Conservation (phyloP, 106 monocot genomes). For the Acanthochlamys bracteata region DNA sequence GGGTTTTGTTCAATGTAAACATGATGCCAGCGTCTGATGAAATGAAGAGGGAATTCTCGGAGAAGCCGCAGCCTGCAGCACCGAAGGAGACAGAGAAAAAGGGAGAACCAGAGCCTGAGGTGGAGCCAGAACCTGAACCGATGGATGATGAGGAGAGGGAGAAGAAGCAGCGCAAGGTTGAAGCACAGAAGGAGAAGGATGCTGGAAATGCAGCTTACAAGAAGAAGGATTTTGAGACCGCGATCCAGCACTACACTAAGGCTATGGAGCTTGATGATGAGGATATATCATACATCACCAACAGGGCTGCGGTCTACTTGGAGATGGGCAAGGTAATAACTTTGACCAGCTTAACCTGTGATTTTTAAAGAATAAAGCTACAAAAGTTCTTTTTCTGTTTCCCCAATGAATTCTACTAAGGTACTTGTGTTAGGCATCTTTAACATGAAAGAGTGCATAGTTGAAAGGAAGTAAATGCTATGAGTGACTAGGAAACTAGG, state of each 20-base stretch:
- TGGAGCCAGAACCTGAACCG: conserved; percentile 34
- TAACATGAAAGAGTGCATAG: no score
- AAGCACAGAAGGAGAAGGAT: conserved; percentile 90
- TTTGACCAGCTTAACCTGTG: not conserved
- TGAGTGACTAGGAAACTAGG: no score
- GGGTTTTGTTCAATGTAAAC: conserved; percentile 75
- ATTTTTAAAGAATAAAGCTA: no score
- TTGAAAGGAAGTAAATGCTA: no score
- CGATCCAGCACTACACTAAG: conserved; percentile 64
- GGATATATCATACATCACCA: conserved; percentile 88
- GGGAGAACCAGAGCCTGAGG: conserved; percentile 20
- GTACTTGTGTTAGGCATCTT: no score
- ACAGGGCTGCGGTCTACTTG: conserved; percentile 89
- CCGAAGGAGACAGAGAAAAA: not conserved
- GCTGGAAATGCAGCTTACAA: conserved; percentile 86
- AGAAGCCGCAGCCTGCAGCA: conserved; percentile 3
- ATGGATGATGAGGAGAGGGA: conserved; percentile 53
- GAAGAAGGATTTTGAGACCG: conserved; percentile 92
- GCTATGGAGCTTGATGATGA: conserved; percentile 84
- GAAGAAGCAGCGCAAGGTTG: conserved; percentile 43
- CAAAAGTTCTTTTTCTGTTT: no score
- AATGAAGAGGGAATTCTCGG: conserved; percentile 25
- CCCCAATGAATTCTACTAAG: no score
- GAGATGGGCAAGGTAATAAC: conserved; percentile 89
- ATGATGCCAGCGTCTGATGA: conserved; percentile 33